phyloP scores from a whole-genome alignment of 164 flowering plant species.

The Dillenia turbinata region DNA sequence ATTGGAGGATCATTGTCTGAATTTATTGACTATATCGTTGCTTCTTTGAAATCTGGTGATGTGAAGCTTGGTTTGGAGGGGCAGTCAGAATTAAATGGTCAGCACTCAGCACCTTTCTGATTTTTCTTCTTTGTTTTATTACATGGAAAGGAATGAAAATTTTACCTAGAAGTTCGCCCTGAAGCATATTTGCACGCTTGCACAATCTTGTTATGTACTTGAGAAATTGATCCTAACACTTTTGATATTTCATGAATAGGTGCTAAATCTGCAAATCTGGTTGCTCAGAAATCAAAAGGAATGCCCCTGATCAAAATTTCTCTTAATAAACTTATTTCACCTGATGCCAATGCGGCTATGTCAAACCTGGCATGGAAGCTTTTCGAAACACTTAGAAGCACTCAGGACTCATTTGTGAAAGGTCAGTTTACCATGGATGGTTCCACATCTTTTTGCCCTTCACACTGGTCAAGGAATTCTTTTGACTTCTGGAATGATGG shows the following conservation, averaged over 20 bases:
- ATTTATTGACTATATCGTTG: conserved; percentile 57
- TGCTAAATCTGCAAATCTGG: conserved; percentile 48
- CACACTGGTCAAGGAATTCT: neutral
- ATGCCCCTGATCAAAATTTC: conserved; percentile 68
- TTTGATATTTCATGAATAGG: conserved; percentile 26
- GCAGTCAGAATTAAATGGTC: conserved; percentile 25
- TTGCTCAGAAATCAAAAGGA: conserved; percentile 82
- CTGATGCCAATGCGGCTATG: conserved; percentile 64
- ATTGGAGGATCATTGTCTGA: conserved; percentile 82
- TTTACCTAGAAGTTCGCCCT: neutral
- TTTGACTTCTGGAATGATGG: neutral
- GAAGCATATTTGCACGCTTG: neutral
- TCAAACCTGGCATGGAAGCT: conserved; percentile 57
- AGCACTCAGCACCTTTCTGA: neutral
- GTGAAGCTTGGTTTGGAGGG: conserved; percentile 66
- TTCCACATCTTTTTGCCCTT: neutral
- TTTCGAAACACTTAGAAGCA: conserved; percentile 40
- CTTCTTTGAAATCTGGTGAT: conserved; percentile 61
- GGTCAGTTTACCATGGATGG: conserved; percentile 23
- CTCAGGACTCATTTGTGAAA: conserved; percentile 27
- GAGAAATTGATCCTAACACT: neutral
- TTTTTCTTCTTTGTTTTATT: neutral
- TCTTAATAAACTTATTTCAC: conserved; percentile 44
- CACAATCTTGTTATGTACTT: neutral
- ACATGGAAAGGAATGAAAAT: neutral